phyloP scores from a whole-genome alignment of 116 monocot species.

The Phalaenopsis hybrid region DNA sequence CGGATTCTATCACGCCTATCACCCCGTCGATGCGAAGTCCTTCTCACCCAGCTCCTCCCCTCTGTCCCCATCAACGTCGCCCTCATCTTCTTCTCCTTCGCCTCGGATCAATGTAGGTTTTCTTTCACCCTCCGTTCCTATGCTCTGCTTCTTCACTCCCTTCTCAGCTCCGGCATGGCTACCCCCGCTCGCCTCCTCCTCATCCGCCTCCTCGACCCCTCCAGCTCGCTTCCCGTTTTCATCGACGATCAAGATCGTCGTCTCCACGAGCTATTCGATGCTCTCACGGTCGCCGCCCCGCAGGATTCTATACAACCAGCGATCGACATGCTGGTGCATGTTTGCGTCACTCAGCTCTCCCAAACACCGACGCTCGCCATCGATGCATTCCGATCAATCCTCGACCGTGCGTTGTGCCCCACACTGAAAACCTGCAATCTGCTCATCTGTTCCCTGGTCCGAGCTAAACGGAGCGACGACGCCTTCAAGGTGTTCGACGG shows the following conservation, averaged over 20 bases:
- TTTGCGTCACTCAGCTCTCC: constrained; percentile 38
- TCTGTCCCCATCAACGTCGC: constrained; percentile 12
- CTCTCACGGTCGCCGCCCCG: constrained; percentile 13
- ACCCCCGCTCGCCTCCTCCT: constrained; percentile 1
- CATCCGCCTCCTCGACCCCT: constrained; percentile 12
- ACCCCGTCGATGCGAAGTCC: constrained; percentile 30
- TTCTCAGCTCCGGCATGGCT: constrained; percentile 24
- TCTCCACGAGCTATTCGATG: constrained; percentile 24
- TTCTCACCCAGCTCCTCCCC: constrained; percentile 21
- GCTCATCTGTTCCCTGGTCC: constrained; percentile 32
- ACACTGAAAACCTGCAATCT: constrained; percentile 50
- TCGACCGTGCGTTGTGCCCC: constrained; percentile 31
- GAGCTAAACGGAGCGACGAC: constrained; percentile 7
- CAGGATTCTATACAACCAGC: constrained; percentile 3
- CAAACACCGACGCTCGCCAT: constrained; percentile 17
- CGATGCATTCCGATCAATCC: constrained; percentile 32
- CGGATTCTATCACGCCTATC: constrained; percentile 33
- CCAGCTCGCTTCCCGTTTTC: background rate
- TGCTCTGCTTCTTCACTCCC: constrained; percentile 30
- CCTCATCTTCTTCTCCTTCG: constrained; percentile 38
- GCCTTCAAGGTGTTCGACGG: constrained; percentile 45
- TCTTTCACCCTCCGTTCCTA: constrained; percentile 23
- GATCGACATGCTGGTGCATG: constrained; percentile 41
- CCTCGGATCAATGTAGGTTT: constrained; percentile 19
- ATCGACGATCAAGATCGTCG: background rate